Evolutionary conservation across 2,329 filamentous ascomycete genomes (phyloP).

Genomic region (Monosporascus sp.): DNA sequence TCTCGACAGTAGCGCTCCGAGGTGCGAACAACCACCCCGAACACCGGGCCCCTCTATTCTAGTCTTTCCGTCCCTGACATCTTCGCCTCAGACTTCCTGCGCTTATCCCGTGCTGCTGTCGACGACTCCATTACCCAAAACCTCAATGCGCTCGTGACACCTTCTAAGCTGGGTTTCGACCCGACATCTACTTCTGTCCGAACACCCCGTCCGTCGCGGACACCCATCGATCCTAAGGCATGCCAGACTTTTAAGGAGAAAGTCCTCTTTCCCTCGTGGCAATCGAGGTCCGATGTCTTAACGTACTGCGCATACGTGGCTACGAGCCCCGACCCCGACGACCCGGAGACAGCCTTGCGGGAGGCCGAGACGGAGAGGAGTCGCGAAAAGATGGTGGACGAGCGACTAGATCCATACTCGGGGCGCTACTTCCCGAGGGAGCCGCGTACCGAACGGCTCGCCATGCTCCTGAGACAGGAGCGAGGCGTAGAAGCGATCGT

Average conservation of each 20-base stretch:
- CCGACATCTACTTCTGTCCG: slow-evolving; percentile 68
- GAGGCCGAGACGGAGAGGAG: slow-evolving; percentile 66
- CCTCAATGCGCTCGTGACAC: slow-evolving; percentile 81
- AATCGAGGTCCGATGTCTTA: slow-evolving; percentile 73
- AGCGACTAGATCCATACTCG: slow-evolving; percentile 88
- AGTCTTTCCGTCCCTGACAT: slow-evolving; percentile 1
- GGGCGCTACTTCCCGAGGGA: slow-evolving; percentile 75
- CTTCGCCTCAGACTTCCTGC: slow-evolving; percentile 72
- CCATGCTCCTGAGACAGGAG: slow-evolving; percentile 68
- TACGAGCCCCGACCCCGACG: slow-evolving; percentile 78
- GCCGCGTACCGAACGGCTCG: slow-evolving; percentile 73
- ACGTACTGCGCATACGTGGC: slow-evolving; percentile 88
- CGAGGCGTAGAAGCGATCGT: slow-evolving; percentile 74
- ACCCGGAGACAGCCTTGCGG: slow-evolving; percentile 68
- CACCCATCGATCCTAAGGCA: slow-evolving; percentile 53
- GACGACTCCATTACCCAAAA: slow-evolving; percentile 94
- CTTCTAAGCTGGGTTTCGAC: slow-evolving; percentile 68
- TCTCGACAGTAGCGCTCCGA: slow-evolving; percentile 62
- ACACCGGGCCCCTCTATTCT: neutral
- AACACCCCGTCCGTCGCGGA: slow-evolving; percentile 43
- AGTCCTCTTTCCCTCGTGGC: slow-evolving; percentile 86
- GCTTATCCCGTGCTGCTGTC: slow-evolving; percentile 74
- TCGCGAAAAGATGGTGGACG: slow-evolving; percentile 72
- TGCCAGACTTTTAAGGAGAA: slow-evolving; percentile 70
- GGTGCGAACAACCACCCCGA: slow-evolving; percentile 42